phyloP scores from a whole-genome alignment of 345 rosid genomes.

The Erodium maritimum region DNA sequence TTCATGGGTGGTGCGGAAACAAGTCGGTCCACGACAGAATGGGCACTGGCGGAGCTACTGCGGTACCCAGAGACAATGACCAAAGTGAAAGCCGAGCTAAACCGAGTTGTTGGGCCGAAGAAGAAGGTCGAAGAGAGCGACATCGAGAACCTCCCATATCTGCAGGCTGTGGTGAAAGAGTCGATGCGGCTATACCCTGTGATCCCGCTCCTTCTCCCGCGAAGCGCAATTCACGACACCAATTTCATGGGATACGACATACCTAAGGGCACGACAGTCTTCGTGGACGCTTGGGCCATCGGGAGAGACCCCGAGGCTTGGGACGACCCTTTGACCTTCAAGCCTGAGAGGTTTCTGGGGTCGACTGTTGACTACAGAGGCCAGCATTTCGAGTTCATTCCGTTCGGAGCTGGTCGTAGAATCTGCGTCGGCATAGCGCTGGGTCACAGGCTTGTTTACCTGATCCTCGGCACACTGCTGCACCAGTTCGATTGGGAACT shows the following conservation, averaged over 20 bases:
- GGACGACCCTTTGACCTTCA: background rate
- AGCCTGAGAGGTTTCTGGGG: background rate
- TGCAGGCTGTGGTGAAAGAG: constrained; percentile 12
- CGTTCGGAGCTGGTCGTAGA: background rate
- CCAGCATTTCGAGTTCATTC: background rate
- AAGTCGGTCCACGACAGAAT: background rate
- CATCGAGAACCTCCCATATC: constrained; percentile 1
- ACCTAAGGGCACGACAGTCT: too few species aligned
- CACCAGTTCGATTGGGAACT: background rate
- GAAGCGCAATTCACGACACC: background rate
- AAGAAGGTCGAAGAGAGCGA: constrained; percentile 8
- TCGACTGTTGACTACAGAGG: background rate
- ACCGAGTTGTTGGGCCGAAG: background rate
- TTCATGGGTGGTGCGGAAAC: constrained; percentile 3
- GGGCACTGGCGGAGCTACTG: constrained; percentile 1
- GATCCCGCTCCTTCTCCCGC: background rate
- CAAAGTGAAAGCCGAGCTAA: constrained; percentile 2
- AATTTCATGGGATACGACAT: too few species aligned
- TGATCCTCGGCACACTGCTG: background rate
- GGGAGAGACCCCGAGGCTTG: constrained; percentile 1
- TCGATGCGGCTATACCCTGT: constrained; percentile 3
- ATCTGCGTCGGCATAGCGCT: background rate
- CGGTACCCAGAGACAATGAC: constrained; percentile 5
- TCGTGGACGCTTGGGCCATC: too few species aligned
- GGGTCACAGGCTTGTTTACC: background rate